Conservation (phyloP, 331 rosid species). For the Malus hybrid region DNA sequence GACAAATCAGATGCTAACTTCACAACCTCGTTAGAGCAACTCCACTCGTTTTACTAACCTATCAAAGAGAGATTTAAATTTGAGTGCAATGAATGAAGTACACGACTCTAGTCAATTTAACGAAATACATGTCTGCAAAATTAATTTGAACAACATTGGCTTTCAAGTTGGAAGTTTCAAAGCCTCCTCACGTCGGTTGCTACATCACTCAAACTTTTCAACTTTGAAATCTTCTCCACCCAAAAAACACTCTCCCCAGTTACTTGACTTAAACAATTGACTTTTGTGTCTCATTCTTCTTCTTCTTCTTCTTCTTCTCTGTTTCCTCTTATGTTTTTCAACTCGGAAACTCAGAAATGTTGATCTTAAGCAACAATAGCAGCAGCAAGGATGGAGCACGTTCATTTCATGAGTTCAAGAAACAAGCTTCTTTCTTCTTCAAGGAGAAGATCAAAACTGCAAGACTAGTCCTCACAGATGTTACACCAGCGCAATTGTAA, state of each 20-base stretch:
- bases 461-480: slow-evolving; percentile 93
- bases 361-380: slow-evolving; percentile 27
- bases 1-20: background rate
- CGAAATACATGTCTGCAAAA: background rate
- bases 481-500: slow-evolving; percentile 81
- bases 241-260: background rate
- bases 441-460: slow-evolving; percentile 91
- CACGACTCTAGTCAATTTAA: no score
- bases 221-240: slow-evolving; percentile 17
- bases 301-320: background rate
- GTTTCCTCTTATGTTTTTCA: background rate
- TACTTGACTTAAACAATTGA: background rate
- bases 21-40: background rate
- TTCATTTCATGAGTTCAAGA: slow-evolving; percentile 68
- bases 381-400: slow-evolving; percentile 33
- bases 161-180: background rate
- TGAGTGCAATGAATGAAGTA: no score
- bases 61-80: no score
- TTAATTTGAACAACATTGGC: background rate
- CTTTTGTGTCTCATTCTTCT: background rate
- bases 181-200: slow-evolving; percentile 5
- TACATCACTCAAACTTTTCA: background rate
- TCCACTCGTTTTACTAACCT: no score
- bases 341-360: slow-evolving; percentile 18
- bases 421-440: slow-evolving; percentile 89